These are phyloP conservation scores for Aquilaria agallochum DNA, from an alignment of 441 rosid species.

Conservation along the genomic window DNA sequence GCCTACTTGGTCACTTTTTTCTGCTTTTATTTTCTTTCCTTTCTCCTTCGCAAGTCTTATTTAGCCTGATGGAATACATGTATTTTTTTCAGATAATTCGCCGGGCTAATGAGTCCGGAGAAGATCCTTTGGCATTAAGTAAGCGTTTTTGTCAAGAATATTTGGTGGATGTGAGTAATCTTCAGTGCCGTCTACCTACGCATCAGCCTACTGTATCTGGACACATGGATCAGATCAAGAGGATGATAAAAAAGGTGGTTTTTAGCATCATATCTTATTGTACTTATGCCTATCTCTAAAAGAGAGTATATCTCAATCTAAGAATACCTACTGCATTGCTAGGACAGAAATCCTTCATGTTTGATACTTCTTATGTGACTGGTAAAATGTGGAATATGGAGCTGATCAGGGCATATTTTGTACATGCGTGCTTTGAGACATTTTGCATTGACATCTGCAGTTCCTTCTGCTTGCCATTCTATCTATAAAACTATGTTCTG, in stretches of 20 bases:
- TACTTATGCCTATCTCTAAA: neutral
- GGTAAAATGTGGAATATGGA: too few species aligned
- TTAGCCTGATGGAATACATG: slow-evolving; percentile 4
- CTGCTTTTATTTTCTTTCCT: neutral
- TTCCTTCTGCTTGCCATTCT: too few species aligned
- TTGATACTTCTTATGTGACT: too few species aligned
- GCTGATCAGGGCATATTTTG: too few species aligned
- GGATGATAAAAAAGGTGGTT: slow-evolving; percentile 65
- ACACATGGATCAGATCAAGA: slow-evolving; percentile 73
- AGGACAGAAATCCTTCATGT: too few species aligned
- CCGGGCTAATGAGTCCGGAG: slow-evolving; percentile 62
- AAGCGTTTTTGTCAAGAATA: slow-evolving; percentile 69
- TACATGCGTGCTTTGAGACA: too few species aligned
- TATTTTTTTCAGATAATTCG: slow-evolving; percentile 56
- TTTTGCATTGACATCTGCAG: too few species aligned
- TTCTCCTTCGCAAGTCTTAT: neutral
- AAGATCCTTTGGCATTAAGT: slow-evolving; percentile 60
- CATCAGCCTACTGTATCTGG: slow-evolving; percentile 79
- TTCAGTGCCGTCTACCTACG: slow-evolving; percentile 83
- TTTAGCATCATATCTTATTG: neutral
- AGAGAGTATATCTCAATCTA: too few species aligned
- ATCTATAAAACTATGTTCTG: too few species aligned
- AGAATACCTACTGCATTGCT: too few species aligned
- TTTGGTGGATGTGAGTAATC: slow-evolving; percentile 60
- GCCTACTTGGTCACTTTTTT: neutral